A percentile compares a stretch with the other conserved stretches of the same genome.
These are phyloP conservation scores for Gigaspora rosea DNA, from an alignment of 192 early-diverging fungal genomes.

Conservation along the genomic window DNA sequence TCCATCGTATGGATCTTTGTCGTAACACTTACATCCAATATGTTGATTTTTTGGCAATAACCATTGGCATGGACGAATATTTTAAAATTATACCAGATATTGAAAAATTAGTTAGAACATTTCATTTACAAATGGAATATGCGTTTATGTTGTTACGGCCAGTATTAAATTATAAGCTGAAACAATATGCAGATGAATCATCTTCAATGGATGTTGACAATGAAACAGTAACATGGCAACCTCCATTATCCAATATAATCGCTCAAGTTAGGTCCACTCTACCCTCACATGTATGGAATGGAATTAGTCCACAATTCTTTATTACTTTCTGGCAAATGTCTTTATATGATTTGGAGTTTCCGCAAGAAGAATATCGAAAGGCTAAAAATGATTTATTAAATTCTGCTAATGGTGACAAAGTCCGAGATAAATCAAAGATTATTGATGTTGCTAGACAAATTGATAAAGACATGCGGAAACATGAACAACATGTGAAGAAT, in stretches of 20 bases:
- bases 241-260: constrained; percentile 33
- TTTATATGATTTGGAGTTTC: constrained; percentile 74
- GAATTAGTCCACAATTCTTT: constrained; percentile 67
- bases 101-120: background rate
- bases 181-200: no score
- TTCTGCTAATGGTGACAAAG: constrained; percentile 51
- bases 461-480: constrained; percentile 28
- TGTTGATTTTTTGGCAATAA: constrained; percentile 5
- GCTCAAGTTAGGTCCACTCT: constrained; percentile 40
- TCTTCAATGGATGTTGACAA: no score
- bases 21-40: background rate
- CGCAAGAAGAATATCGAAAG: constrained; percentile 58
- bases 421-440: constrained; percentile 40
- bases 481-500: constrained; percentile 31
- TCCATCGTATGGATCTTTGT: background rate
- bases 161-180: background rate
- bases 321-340: constrained; percentile 78
- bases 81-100: background rate
- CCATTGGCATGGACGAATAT: background rate
- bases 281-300: constrained; percentile 46
- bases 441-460: constrained; percentile 9
- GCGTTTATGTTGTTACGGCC: constrained; percentile 22
- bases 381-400: background rate
- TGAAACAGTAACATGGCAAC: constrained; percentile 42
- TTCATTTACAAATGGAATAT: background rate